Evolutionary conservation across 352 stramenopile genomes (phyloP), one percentile per base, ranked within the genome.

Genomic region (Globisporangium yorkense): DNA sequence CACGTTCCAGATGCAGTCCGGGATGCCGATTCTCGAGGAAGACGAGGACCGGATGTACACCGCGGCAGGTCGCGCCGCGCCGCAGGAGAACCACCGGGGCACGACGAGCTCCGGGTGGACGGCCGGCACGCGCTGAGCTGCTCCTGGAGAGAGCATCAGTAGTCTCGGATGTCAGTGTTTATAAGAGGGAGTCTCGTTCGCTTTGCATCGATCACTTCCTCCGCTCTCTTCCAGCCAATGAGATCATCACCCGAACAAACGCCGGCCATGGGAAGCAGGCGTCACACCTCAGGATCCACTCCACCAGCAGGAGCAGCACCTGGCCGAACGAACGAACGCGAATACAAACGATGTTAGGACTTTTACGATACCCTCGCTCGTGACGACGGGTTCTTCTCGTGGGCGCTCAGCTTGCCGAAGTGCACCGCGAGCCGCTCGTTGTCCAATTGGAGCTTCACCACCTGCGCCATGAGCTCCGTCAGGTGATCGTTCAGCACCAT

Each of bases 401-500:
- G 39, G 20, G 46, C 56, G 13, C 62, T 48, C 29, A 83, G 46
- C 13, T 63, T 58, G 15, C 77, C 74, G 46, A 65, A 83, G 20
- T 69, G 59, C 35, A 78, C 53, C 13, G 47, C 65, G 56, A 87
- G 88, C 47, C 69, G 71, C 62, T 93, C 82, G 40, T 88, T 88
- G 37, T 76, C 76, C 50, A 87, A 75, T 53, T 95, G 84, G 18
- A 95, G 70, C 50, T 73, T 67, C 53, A 90, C 80, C 12, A 77
- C 84, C 55, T 88, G 75, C 39, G 76, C 82, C 80, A 95, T 91
- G 15, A 91, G 69, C 47, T 87, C 85, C 21, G 82, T 94, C 57
- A 95, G 68, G 61, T 95, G 86, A 41, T 94, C 84, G 64, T 95
- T 95, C 20, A 94, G 63, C 33, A 86, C 67, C 66, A 89, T 77